Conservation (phyloP, 768 basidiomycete genomes). For the Strobilomyces echinocephalus region DNA sequence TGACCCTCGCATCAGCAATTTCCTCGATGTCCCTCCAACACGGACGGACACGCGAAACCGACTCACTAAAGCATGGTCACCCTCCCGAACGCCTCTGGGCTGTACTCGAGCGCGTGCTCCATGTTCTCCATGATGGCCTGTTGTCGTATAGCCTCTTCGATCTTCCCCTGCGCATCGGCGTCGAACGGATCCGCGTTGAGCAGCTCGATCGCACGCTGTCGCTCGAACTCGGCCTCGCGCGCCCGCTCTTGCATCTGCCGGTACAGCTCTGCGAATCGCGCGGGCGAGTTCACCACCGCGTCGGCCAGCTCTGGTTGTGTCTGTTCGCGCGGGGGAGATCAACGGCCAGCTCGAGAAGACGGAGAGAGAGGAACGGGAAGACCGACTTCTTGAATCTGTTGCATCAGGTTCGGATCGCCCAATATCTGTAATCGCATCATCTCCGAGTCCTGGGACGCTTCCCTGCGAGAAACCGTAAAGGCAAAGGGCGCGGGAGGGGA, state of each 20-base stretch:
- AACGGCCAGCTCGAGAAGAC: not conserved
- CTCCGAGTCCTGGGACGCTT: conserved; percentile 77
- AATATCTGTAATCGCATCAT: conserved; percentile 86
- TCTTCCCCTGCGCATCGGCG: conserved; percentile 85
- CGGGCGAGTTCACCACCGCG: conserved; percentile 64
- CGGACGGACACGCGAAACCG: not conserved
- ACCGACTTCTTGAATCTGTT: conserved; percentile 59
- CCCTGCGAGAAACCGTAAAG: conserved; percentile 41
- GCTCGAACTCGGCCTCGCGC: conserved; percentile 50
- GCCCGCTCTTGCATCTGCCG: conserved; percentile 54
- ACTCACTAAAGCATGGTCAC: conserved; percentile 97
- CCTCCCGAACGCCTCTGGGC: conserved; percentile 87
- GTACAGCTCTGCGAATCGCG: conserved; percentile 71
- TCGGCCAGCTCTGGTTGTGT: conserved; percentile 75
- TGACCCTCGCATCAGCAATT: conserved; percentile 9
- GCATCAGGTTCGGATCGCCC: conserved; percentile 78
- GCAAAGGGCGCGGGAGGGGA: not conserved
- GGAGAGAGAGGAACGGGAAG: not conserved
- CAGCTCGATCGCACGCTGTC: conserved; percentile 55
- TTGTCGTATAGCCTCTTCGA: conserved; percentile 90
- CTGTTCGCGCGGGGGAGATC: conserved; percentile 33
- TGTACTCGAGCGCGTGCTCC: conserved; percentile 90
- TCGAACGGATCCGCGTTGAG: conserved; percentile 89
- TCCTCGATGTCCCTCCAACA: not conserved
- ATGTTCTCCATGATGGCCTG: conserved; percentile 89